phyloP scores from a whole-genome alignment of 176 grass and related monocot genomes.

The Thinopyrum elongatum region DNA sequence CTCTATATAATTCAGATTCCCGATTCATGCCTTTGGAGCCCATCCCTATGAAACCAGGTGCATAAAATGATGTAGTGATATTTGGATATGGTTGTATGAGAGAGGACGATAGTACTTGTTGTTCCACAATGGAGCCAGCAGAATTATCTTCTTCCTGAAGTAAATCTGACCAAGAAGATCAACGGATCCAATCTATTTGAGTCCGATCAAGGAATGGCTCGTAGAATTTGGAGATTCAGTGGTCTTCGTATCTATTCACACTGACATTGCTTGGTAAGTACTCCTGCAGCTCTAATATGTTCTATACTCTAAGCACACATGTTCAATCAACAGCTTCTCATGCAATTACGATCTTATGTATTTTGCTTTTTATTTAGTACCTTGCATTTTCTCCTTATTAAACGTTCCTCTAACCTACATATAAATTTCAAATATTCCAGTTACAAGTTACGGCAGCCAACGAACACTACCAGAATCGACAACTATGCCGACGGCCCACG shows the following conservation, averaged over 20 bases:
- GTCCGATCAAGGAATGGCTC: slow-evolving; percentile 72
- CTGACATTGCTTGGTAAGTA: slow-evolving; percentile 59
- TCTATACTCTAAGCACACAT: background rate
- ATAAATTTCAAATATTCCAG: slow-evolving; percentile 45
- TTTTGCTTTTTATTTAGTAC: background rate
- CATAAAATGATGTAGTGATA: slow-evolving; percentile 58
- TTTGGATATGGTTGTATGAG: slow-evolving; percentile 72
- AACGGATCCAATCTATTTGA: slow-evolving; percentile 59
- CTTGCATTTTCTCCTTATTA: slow-evolving; percentile 1
- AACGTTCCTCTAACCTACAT: slow-evolving; percentile 8
- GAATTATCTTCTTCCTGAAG: slow-evolving; percentile 51
- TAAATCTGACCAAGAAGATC: slow-evolving; percentile 30
- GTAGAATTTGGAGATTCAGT: slow-evolving; percentile 70
- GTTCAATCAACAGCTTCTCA: background rate
- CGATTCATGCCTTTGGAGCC: slow-evolving; percentile 56
- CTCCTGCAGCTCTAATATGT: background rate
- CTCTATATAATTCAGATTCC: too few relatives aligned
- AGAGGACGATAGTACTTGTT: slow-evolving; percentile 62
- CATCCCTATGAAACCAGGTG: slow-evolving; percentile 54
- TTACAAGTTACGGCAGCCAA: slow-evolving; percentile 70
- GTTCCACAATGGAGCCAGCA: slow-evolving; percentile 30
- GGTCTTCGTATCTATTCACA: slow-evolving; percentile 59
- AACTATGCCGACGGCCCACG: too few relatives aligned
- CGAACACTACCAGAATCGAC: too few relatives aligned
- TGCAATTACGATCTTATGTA: background rate